phyloP scores from a whole-genome alignment of 352 stramenopile species.

The Saprolegnia diclina region DNA sequence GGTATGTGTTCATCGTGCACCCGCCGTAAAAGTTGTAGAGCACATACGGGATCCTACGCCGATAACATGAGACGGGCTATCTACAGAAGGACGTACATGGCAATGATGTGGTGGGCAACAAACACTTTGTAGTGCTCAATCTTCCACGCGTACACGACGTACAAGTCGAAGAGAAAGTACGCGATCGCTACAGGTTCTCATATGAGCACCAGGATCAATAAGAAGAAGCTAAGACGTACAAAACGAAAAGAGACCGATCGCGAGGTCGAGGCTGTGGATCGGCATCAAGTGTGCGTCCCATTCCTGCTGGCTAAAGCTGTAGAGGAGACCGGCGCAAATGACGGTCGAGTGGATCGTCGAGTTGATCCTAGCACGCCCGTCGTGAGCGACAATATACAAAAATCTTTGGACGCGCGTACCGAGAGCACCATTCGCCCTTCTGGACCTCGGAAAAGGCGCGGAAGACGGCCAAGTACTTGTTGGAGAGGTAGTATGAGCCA shows the following conservation, averaged over 20 bases:
- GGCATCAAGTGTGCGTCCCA: conserved; percentile 64
- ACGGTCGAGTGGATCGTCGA: conserved; percentile 70
- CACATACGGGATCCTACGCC: conserved; percentile 58
- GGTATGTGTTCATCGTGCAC: conserved; percentile 69
- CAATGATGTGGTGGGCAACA: conserved; percentile 70
- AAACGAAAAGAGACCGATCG: conserved; percentile 65
- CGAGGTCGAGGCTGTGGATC: conserved; percentile 42
- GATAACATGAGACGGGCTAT: not conserved
- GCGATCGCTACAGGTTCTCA: conserved; percentile 45
- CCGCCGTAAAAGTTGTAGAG: conserved; percentile 76
- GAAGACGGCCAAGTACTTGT: conserved; percentile 53
- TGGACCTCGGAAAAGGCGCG: conserved; percentile 61
- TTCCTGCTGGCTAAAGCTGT: conserved; percentile 48
- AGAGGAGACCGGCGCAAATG: conserved; percentile 59
- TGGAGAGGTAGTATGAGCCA: conserved; percentile 44
- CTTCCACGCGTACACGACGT: conserved; percentile 62
- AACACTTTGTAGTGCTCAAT: conserved; percentile 76
- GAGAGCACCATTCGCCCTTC: conserved; percentile 74
- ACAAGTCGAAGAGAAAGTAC: conserved; percentile 80
- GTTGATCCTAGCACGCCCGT: conserved; percentile 47
- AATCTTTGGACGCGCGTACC: conserved; percentile 43
- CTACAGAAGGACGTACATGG: conserved; percentile 37
- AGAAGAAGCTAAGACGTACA: conserved; percentile 40
- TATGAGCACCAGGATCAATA: not conserved
- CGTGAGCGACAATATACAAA: not conserved